Evolutionary conservation across 495 filamentous ascomycete species (phyloP).

Genomic region (Penicillium daleae): DNA sequence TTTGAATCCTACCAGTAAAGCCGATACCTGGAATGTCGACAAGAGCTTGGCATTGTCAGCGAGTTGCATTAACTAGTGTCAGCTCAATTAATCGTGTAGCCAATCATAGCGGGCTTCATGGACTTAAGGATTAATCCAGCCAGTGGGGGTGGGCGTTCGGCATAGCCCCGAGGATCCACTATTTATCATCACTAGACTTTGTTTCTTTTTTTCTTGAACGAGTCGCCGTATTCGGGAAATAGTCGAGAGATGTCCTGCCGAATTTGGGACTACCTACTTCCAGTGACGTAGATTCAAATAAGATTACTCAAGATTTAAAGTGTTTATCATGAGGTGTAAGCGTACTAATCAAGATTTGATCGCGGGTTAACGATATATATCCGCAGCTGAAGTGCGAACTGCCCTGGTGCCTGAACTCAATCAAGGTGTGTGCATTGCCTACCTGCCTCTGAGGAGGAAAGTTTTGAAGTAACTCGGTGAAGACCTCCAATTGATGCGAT

Average conservation of each 20-base stretch:
- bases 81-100: background rate
- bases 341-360: too few species aligned
- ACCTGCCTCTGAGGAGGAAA: too few species aligned
- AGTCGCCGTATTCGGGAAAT: background rate
- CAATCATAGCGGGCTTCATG: background rate
- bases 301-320: background rate
- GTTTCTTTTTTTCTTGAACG: background rate
- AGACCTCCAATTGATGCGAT: too few species aligned
- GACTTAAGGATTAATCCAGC: background rate
- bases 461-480: too few species aligned
- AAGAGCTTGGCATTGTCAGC: constrained; percentile 4
- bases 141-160: background rate
- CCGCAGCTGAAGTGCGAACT: too few species aligned
- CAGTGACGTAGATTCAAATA: background rate
- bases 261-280: background rate
- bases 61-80: constrained; percentile 8
- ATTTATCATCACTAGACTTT: background rate
- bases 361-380: too few species aligned
- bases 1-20: background rate
- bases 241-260: background rate
- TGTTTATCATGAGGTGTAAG: too few species aligned
- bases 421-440: too few species aligned
- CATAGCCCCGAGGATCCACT: constrained; percentile 1
- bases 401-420: too few species aligned
- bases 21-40: background rate